Evolutionary conservation across 1,139 yeast genomes (phyloP).

Genomic region (Groenewaldozyma auringiensis): DNA sequence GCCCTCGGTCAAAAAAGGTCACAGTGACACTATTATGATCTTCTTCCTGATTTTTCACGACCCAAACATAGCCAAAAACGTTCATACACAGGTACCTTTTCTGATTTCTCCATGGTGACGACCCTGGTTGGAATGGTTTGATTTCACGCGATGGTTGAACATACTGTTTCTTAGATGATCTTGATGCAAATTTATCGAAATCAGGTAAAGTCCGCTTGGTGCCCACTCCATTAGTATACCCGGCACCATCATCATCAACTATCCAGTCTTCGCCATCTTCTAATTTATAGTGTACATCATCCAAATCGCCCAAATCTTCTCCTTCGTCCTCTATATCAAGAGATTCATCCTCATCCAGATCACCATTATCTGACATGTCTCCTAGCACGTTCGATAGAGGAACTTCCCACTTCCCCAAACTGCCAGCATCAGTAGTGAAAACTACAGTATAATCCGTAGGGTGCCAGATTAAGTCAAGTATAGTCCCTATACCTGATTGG

Average conservation of each 20-base stretch:
- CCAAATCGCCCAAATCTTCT: slow-evolving; percentile 19
- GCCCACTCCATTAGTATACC: slow-evolving; percentile 28
- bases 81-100: slow-evolving; percentile 80
- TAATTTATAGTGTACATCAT: slow-evolving; percentile 19
- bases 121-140: slow-evolving; percentile 62
- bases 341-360: slow-evolving; percentile 11
- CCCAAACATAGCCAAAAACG: slow-evolving; percentile 73
- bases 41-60: slow-evolving; percentile 49
- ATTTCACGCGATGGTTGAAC: slow-evolving; percentile 6
- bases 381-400: neutral
- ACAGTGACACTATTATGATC: slow-evolving; percentile 67
- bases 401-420: slow-evolving; percentile 22
- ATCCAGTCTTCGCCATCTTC: slow-evolving; percentile 37
- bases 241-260: slow-evolving; percentile 51
- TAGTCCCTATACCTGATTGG: slow-evolving; percentile 11
- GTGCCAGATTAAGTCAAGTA: slow-evolving; percentile 30
- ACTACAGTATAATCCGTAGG: slow-evolving; percentile 30
- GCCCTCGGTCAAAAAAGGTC: slow-evolving; percentile 73
- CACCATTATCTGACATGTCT: slow-evolving; percentile 3
- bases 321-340: slow-evolving; percentile 13
- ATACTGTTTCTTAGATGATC: slow-evolving; percentile 2
- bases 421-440: slow-evolving; percentile 30
- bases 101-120: slow-evolving; percentile 69
- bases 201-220: slow-evolving; percentile 6
- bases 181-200: neutral